Evolutionary conservation across 305 asterid species (phyloP).

Genomic region (Fraxinus floribunda): DNA sequence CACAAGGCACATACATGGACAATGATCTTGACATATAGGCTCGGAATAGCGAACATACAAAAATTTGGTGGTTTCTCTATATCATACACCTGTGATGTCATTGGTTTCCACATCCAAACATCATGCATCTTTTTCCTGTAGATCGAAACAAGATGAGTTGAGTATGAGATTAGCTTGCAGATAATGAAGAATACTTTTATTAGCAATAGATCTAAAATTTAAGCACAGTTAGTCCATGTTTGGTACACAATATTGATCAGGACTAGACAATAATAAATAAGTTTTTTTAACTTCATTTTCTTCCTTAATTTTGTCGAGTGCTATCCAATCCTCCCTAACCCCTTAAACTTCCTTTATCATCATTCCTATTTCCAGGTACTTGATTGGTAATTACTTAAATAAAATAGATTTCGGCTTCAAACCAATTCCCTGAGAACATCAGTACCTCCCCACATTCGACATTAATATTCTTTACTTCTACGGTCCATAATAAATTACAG

Average conservation of each 20-base stretch:
- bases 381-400: neutral
- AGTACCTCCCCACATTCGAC: neutral
- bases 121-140: conserved; percentile 34
- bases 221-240: neutral
- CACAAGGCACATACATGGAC: conserved; percentile 25
- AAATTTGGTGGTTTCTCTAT: conserved; percentile 28
- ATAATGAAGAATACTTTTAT: neutral
- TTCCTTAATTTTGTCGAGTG: neutral
- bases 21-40: neutral
- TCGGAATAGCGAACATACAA: conserved; percentile 18
- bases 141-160: conserved; percentile 20
- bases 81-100: conserved; percentile 5
- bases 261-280: neutral
- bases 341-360: neutral
- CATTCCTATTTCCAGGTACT: neutral
- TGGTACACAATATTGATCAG: neutral
- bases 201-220: neutral
- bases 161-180: conserved; percentile 3
- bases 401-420: neutral
- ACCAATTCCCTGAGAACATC: neutral
- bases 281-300: neutral
- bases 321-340: neutral
- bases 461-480: neutral
- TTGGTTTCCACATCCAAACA: conserved; percentile 23
- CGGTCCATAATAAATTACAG: neutral